Percentiles rank a stretch among this genome's conserved stretches.
phyloP scores from a whole-genome alignment of 441 rosid species.

The Melianthus villosus region DNA sequence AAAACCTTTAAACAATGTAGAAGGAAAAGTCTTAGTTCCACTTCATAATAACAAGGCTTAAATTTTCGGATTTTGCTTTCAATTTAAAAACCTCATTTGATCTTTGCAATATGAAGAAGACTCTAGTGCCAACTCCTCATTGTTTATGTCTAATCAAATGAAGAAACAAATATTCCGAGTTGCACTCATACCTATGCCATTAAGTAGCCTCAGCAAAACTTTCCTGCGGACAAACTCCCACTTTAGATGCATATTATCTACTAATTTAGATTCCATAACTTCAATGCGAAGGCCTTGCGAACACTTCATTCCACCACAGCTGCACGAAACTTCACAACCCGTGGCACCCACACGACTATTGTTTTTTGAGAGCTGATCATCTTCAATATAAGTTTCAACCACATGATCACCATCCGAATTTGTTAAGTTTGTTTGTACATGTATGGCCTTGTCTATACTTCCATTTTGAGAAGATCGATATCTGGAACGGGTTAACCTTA shows the following conservation, averaged over 20 bases:
- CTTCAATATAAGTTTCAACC: conserved; percentile 15
- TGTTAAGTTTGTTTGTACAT: too few relatives aligned
- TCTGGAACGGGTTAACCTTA: conserved; percentile 69
- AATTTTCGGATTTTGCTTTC: too few relatives aligned
- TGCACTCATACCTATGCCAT: conserved; percentile 43
- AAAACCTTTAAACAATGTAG: too few relatives aligned
- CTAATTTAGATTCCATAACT: conserved; percentile 31
- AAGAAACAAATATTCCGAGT: conserved; percentile 7
- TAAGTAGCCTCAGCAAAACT: conserved; percentile 33
- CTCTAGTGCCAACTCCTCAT: too few relatives aligned
- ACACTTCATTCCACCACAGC: conserved; percentile 43
- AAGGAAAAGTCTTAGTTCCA: too few relatives aligned
- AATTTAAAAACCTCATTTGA: too few relatives aligned
- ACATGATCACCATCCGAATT: conserved; percentile 11
- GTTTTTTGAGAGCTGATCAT: conserved; percentile 14
- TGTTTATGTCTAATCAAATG: neutral
- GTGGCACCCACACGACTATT: conserved; percentile 15
- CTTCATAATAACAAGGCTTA: too few relatives aligned
- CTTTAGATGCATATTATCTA: conserved; percentile 30
- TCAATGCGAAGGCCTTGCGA: conserved; percentile 39
- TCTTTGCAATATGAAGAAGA: too few relatives aligned
- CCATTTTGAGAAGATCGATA: conserved; percentile 31
- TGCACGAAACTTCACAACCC: conserved; percentile 25
- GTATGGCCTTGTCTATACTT: too few relatives aligned
- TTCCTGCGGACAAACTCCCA: conserved; percentile 62